Base-by-base conservation (phyloP, 441 rosid genomes). In the Melastoma candidum region DNA sequence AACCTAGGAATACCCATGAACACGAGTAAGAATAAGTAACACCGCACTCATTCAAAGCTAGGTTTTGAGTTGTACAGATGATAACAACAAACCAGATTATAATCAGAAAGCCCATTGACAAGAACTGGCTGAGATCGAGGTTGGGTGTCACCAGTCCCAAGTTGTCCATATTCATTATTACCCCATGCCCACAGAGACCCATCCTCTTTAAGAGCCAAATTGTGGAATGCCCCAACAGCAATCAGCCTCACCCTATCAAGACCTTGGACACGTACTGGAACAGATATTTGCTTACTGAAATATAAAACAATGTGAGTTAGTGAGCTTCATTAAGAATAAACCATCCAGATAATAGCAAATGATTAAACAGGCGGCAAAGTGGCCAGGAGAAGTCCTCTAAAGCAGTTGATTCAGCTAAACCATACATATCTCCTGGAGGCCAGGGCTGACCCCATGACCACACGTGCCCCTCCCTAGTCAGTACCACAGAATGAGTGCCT, bases 381-480 rank as follows among this genome's bases (percentile, higher is more conserved):
- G 3, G 36, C 0, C 36, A 2, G 5, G 7, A 36, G 41, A 56
- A 49, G 61, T 47, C 13, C 13, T 17, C 11, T 43, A 55, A 44
- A 9, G 8, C 12, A 1, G 27, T 43, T 22, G 22, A 12, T 17
- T 7, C 54, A 11, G 45, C 48, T 48, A 29, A 53, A 61, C 48
- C 51, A 29, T 83, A 94, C 99, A 89, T 94, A 90, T 94, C 99
- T 51, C 97, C 99, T n/a, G 99, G 99, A 70, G 99, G 99, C 99
- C 99, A 94, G 24, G 99, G 99, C 61, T 89, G 99, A 73, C 99
- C 99, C 99, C 97, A 94, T 54, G 89, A 83, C 99, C 99, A 94
- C 14, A 94, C 99, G 59, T 77, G 72, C 39, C 99, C 97, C 52
- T 94, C 96, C 12, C 69, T 67, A 11, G 99, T 94, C 56, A 94